Percentiles rank a stretch among this genome's conserved stretches.
Evolutionary conservation across 306 rosid species (phyloP).

Genomic region (Leucaena leucocephala): DNA sequence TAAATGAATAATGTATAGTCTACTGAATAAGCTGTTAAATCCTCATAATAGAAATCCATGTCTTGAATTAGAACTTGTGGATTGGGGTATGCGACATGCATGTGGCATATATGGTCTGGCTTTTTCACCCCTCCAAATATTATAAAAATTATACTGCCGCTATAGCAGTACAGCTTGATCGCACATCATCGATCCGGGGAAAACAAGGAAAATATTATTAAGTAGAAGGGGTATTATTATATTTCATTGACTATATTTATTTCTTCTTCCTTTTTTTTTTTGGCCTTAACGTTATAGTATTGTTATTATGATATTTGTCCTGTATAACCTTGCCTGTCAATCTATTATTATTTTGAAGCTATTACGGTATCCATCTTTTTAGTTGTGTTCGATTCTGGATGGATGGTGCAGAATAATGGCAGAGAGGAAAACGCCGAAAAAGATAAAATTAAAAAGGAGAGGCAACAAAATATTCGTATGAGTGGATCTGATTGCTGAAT

Average conservation of each 20-base stretch:
- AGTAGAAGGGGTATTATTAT: not conserved
- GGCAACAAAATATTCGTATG: slow-evolving; percentile 37
- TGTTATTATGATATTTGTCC: not conserved
- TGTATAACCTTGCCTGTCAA: not conserved
- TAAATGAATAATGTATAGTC: not conserved
- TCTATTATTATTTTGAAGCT: not conserved
- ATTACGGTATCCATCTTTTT: slow-evolving; percentile 39
- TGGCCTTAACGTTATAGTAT: not conserved
- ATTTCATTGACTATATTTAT: slow-evolving; percentile 11
- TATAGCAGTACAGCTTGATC: slow-evolving; percentile 25
- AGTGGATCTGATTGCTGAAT: slow-evolving; percentile 31
- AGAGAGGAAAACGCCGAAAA: slow-evolving; percentile 40
- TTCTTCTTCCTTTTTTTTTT: not conserved
- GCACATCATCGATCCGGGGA: slow-evolving; percentile 1
- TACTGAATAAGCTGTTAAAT: not conserved
- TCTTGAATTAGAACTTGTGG: not conserved
- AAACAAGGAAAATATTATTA: not conserved
- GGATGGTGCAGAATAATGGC: slow-evolving; percentile 45
- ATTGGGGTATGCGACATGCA: too few species aligned
- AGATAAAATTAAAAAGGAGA: slow-evolving; percentile 13
- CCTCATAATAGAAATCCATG: not conserved
- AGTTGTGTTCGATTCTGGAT: slow-evolving; percentile 37
- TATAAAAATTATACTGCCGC: not conserved
- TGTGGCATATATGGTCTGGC: too few species aligned
- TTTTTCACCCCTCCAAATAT: not conserved